Base-by-base conservation (phyloP, 2,329 filamentous ascomycete genomes). In the Aspergillus sp. region DNA sequence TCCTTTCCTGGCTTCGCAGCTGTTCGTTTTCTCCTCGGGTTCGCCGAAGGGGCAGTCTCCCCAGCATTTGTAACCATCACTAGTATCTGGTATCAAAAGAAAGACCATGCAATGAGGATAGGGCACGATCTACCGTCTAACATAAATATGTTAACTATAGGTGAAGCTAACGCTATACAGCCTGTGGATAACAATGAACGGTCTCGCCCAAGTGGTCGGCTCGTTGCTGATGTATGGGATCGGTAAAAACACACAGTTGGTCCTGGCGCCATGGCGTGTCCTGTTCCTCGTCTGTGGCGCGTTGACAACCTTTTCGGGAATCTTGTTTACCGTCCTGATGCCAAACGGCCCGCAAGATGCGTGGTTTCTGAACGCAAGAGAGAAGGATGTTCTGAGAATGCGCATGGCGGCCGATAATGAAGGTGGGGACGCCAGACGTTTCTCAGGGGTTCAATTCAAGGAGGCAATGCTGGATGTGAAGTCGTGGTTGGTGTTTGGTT, bases 281-380 rank as follows among this genome's bases (percentile, higher is more conserved):
- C 67, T 84, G 42, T 84, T 84, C 65, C 68, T 84, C 31, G 72
- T 84, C 12, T 82, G 78, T 57, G 82, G 82, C n/a, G 78, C 75
- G 0, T 59, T 82, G 7, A 84, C 82, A 0, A 64, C 73, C 2
- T 68, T 70, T 1, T 71, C 73, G 7, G 82, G 82, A 1, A 67
- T 81, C 0, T 57, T 75, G 0, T 84, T 84, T 67, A 80, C 76
- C 57, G 62, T 80, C 24, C 59, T 78, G 52, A 81, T 84, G 76
- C 82, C 82, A 0, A 74, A 69, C 46, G 77, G 78, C 0, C 80
- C 81, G 0, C 73, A 73, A 2, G 74, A 77, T 12, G 81, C 81
- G 1, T 83, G 82, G 81, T 84, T 84, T 63, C 69, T 84, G 2
- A 78, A 66, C 3, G 63, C 70, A 0, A 68, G 75, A 7, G 79